phyloP scores from a whole-genome alignment of 208 protist species.

The Entamoeba dispar region DNA sequence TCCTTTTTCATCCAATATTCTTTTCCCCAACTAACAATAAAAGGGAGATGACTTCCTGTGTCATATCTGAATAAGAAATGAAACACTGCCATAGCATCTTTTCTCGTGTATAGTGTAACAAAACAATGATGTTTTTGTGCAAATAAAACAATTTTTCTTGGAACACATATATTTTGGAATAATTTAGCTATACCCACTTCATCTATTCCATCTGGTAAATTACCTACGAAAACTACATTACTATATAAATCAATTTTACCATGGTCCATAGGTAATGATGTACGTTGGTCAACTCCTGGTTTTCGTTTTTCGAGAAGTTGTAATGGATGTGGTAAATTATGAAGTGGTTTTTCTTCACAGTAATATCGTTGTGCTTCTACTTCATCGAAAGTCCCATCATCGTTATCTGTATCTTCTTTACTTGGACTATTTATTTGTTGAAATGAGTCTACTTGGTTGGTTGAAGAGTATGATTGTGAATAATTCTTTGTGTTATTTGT shows the following conservation, averaged over 20 bases:
- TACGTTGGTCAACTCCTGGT: background rate
- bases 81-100: background rate
- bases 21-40: background rate
- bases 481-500: too few species aligned
- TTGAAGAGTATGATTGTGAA: too few species aligned
- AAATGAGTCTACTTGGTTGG: too few species aligned
- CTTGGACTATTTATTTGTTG: too few species aligned
- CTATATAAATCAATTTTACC: background rate
- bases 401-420: background rate
- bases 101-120: background rate
- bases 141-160: background rate
- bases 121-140: background rate
- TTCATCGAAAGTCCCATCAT: background rate
- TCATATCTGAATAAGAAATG: background rate
- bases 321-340: background rate
- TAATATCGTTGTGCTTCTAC: background rate
- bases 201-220: background rate
- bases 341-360: background rate
- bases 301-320: background rate
- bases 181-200: background rate
- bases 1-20: background rate
- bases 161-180: background rate
- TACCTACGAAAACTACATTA: background rate
- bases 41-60: background rate
- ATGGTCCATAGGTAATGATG: background rate